Evolutionary conservation across 495 filamentous ascomycete species (phyloP), one percentile per base, ranked within the genome.

Genomic region (Penicillium verhagenii): DNA sequence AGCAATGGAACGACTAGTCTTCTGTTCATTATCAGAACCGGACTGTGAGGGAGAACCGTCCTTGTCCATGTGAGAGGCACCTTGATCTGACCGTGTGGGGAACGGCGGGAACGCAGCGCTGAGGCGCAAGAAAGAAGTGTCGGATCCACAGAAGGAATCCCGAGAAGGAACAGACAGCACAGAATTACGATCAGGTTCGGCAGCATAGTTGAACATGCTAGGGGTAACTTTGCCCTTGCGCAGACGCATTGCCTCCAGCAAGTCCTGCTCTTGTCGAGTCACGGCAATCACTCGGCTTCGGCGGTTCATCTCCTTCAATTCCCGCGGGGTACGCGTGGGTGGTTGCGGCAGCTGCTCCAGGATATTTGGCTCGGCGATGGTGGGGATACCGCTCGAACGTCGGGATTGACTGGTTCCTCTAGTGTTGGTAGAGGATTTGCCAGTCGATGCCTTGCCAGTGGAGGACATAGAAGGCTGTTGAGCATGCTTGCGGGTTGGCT

Each of bases 261-360:
- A 74, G 64, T 88, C 83, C 63, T 91, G 87, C 66, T 96, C 92
- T 69, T 96, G 90, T 47, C 83, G 79, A 0, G 90, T 96, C 45
- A 96, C 90, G 1, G 88, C 86, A 82, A 96, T 94, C 35, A 94
- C 75, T 33, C 86, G 85, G 47, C 82, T 86, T 57, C 79, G 77
- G 20, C 73, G 63, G 45, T 76, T 71, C 19, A 66, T 60, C 37
- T 75, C 67, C 33, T 64, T 71, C 43, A 69, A 51, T 29, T 64
- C 58, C 48, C 66, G 44, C 19, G 50, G 58, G 6, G 52, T 55
- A 26, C 52, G 56, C 10, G 40, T 45, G 8, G 54, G 61, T 38
- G 59, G 57, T 48, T 61, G 65, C 13, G 61, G 59, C 33, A 67
- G 47, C 29, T 59, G 59, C 14, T 70, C 63, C 20, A 63, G 53